A percentile compares a stretch with the other conserved stretches of the same genome.
Evolutionary conservation across 192 early-diverging fungal species (phyloP).

Genomic region (Entomortierella beljakovae): DNA sequence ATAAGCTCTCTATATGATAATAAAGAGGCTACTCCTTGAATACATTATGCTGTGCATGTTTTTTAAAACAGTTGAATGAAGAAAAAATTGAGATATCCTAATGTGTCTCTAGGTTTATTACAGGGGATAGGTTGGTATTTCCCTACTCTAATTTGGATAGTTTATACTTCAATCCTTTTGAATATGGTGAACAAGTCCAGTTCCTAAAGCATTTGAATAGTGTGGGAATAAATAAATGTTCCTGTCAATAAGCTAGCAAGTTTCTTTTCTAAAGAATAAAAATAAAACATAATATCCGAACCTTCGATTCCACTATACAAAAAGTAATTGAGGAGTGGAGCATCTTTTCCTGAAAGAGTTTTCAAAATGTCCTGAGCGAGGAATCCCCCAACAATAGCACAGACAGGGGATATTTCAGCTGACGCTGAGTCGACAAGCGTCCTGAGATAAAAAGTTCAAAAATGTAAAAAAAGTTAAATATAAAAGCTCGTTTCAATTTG

Average conservation of each 20-base stretch:
- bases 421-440: conserved; percentile 58
- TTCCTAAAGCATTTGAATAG: conserved; percentile 12
- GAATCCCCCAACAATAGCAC: conserved; percentile 89
- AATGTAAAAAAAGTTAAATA: conserved; percentile 37
- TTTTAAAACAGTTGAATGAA: too few relatives aligned
- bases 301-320: conserved; percentile 72
- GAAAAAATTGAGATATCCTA: too few relatives aligned
- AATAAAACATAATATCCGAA: conserved; percentile 31
- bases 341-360: conserved; percentile 82
- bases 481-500: background rate
- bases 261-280: too few relatives aligned
- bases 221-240: background rate
- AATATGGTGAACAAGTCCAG: conserved; percentile 40
- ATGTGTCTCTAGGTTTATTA: too few relatives aligned
- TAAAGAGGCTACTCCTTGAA: too few relatives aligned
- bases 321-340: conserved; percentile 88
- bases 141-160: background rate
- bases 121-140: background rate
- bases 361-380: conserved; percentile 93
- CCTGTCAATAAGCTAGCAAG: too few relatives aligned
- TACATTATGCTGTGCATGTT: too few relatives aligned
- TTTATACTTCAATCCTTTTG: conserved; percentile 24
- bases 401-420: conserved; percentile 82
- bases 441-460: conserved; percentile 38
- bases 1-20: too few relatives aligned